Evolutionary conservation across 2,329 filamentous ascomycete genomes (phyloP).

Genomic region (Exophiala sideris): DNA sequence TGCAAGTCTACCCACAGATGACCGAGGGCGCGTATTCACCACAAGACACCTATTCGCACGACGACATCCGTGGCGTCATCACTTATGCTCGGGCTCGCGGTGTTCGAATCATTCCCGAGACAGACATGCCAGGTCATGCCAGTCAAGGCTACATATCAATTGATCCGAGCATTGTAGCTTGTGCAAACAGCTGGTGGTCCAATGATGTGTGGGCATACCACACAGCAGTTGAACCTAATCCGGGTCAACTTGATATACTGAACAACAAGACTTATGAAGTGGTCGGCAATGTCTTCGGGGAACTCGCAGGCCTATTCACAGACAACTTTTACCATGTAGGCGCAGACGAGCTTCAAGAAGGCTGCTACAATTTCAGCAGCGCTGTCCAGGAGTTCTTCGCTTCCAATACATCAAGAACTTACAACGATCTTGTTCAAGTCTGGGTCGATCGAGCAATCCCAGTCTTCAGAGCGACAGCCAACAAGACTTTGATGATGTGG

Average conservation of each 20-base stretch:
- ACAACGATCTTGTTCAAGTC: constrained; percentile 52
- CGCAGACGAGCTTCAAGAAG: constrained; percentile 53
- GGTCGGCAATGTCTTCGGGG: constrained; percentile 53
- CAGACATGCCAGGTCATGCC: constrained; percentile 61
- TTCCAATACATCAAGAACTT: constrained; percentile 48
- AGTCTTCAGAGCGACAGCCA: constrained; percentile 45
- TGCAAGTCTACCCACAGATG: constrained; percentile 51
- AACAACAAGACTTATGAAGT: constrained; percentile 56
- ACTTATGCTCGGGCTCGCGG: constrained; percentile 53
- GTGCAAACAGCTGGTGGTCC: constrained; percentile 58
- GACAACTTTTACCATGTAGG: constrained; percentile 57
- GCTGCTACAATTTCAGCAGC: constrained; percentile 58
- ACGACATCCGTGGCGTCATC: constrained; percentile 45
- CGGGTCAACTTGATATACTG: constrained; percentile 55
- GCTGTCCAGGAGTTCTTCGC: constrained; percentile 50
- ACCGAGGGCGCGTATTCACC: constrained; percentile 53
- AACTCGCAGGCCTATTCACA: constrained; percentile 49
- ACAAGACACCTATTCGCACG: constrained; percentile 46
- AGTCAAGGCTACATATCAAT: constrained; percentile 56
- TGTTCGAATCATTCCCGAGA: constrained; percentile 59
- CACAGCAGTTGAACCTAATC: constrained; percentile 56
- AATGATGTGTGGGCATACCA: constrained; percentile 55
- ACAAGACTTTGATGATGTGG: constrained; percentile 57
- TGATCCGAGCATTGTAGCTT: constrained; percentile 55
- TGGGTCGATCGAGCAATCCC: constrained; percentile 54